Evolutionary conservation across 2,329 filamentous ascomycete species (phyloP).

Genomic region (Cryoendolithus antarcticus): DNA sequence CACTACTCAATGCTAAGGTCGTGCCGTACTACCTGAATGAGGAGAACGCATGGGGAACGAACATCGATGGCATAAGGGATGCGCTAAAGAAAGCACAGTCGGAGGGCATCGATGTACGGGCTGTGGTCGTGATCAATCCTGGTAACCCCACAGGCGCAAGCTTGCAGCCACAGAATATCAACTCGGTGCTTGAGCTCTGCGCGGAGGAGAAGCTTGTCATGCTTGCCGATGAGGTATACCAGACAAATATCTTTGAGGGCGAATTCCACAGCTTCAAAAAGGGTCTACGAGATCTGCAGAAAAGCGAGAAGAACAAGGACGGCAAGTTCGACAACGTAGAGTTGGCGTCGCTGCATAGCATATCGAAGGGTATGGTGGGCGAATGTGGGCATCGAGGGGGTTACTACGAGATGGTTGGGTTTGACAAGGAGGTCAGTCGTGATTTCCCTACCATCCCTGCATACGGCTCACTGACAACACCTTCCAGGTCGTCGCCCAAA

Average conservation of each 20-base stretch:
- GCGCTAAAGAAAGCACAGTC: constrained; percentile 62
- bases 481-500: constrained; percentile 70
- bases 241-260: constrained; percentile 94
- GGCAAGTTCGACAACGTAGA: constrained; percentile 75
- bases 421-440: constrained; percentile 43
- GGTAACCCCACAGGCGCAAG: constrained; percentile 93
- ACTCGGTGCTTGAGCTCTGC: constrained; percentile 74
- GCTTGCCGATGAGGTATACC: constrained; percentile 95
- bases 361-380: constrained; percentile 97
- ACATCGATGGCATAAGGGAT: constrained; percentile 61
- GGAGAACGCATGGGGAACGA: constrained; percentile 72
- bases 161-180: constrained; percentile 65
- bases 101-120: constrained; percentile 74
- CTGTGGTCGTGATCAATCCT: constrained; percentile 95
- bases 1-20: constrained; percentile 69
- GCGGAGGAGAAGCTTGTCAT: constrained; percentile 74
- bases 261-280: constrained; percentile 94
- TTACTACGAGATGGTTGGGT: constrained; percentile 91
- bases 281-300: constrained; percentile 68
- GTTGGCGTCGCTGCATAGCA: constrained; percentile 80
- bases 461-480: constrained; percentile 7
- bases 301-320: constrained; percentile 44
- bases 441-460: not conserved
- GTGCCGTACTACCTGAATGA: constrained; percentile 94
- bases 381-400: constrained; percentile 96